Base-by-base conservation (phyloP, 495 filamentous ascomycete genomes). In the Aspergillus sclerotiicarbonarius region DNA sequence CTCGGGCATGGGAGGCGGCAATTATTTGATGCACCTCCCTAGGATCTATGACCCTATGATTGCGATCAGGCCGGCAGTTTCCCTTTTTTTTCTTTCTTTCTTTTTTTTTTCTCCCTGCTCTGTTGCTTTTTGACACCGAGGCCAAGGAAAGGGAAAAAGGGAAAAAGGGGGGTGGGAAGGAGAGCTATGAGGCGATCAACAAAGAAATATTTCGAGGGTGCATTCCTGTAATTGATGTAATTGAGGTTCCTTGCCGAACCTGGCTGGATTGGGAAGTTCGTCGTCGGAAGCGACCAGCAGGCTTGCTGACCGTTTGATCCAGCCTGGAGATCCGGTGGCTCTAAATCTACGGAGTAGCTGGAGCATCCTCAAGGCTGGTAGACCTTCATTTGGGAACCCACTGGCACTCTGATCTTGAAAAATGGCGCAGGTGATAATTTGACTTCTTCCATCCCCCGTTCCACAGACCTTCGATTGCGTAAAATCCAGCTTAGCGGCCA, bases 401-500 rank as follows among this genome's bases (percentile, higher is more conserved):
- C 5, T 25, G 25, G 25, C 25, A 25, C 25, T 25, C 25, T 25
- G 25, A 25, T 25, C 25, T 25, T 25, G 25, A 5, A 31, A 50
- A 50, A 18, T 50, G n/a, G 47, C 29, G 47, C 47, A 50, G 47
- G 25, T 1, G 5, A 50, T 12, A 50, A 49, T 31, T 67, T 64
- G 65, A 65, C 62, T 68, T 68, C 65, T 68, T 68, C 65, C 59
- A 65, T 65, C 51, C 53, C 50, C 59, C 53, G 58, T 68, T 68
- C 65, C 57, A 68, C 51, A 57, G 51, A 47, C 46, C 65, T 65
- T 68, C 65, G 53, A 65, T 63, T 61, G 61, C 61, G 59, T 62
- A 64, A 62, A 62, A 50, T 32, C 41, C 30, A 35, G 49, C 50
- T 60, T 61, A 61, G 52, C 52, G 58, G 62, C 54, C 48, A 43